Percentiles rank a stretch among this genome's conserved stretches.
Evolutionary conservation across 495 filamentous ascomycete species (phyloP).

Genomic region (Penicillium antarcticum): DNA sequence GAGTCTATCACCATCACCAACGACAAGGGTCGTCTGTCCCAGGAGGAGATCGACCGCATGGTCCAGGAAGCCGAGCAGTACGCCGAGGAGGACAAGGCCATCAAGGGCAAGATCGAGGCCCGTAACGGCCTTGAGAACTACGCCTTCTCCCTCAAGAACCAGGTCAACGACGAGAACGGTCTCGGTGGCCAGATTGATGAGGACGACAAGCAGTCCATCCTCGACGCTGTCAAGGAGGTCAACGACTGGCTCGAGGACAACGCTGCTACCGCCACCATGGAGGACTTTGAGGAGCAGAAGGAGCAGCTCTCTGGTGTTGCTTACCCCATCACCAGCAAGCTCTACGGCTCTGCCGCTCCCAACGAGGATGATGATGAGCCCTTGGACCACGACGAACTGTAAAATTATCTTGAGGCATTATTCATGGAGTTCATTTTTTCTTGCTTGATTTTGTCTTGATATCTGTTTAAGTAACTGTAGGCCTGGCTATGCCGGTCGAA

Average conservation of each 20-base stretch:
- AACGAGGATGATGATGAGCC: conserved; percentile 74
- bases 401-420: conserved; percentile 49
- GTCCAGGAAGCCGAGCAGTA: conserved; percentile 95
- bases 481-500: conserved; percentile 15
- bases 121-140: conserved; percentile 97
- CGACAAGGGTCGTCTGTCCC: conserved; percentile 93
- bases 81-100: conserved; percentile 98
- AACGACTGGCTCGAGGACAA: conserved; percentile 98
- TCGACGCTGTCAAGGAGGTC: conserved; percentile 96
- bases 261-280: conserved; percentile 74
- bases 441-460: conserved; percentile 16
- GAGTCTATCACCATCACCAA: conserved; percentile 98
- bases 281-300: conserved; percentile 99
- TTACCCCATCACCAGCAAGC: conserved; percentile 98
- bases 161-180: conserved; percentile 95
- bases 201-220: conserved; percentile 96
- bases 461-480: conserved; percentile 12
- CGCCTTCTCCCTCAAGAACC: conserved; percentile 97
- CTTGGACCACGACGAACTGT: conserved; percentile 84
- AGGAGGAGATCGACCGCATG: conserved; percentile 99
- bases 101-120: conserved; percentile 88
- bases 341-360: conserved; percentile 65
- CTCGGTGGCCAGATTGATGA: conserved; percentile 97
- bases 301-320: conserved; percentile 96
- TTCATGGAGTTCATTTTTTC: conserved; percentile 39